These are phyloP conservation scores for Starmerella khaoyaiensis DNA, from an alignment of 805 yeast species.

Conservation along the genomic window DNA sequence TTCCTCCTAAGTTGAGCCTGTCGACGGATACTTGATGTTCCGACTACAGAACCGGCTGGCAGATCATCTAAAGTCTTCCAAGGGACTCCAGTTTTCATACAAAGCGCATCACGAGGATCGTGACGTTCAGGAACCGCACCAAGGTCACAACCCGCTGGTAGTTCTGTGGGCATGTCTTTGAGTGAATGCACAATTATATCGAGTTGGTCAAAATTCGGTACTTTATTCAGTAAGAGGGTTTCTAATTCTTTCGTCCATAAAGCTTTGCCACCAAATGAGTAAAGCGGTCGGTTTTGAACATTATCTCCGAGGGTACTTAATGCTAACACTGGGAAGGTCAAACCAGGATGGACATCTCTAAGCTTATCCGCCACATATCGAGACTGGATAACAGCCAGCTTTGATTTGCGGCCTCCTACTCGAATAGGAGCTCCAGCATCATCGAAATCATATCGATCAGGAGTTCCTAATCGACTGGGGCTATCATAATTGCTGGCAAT, in stretches of 20 bases:
- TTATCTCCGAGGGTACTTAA: constrained; percentile 84
- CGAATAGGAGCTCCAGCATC: constrained; percentile 20
- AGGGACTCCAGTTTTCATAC: constrained; percentile 54
- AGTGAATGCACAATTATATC: constrained; percentile 89
- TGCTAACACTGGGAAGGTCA: constrained; percentile 64
- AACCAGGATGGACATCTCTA: constrained; percentile 45
- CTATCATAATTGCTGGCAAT: too few relatives aligned
- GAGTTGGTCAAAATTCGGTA: constrained; percentile 53
- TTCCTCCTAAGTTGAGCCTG: constrained; percentile 76
- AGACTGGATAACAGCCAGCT: constrained; percentile 76
- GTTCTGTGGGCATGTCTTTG: constrained; percentile 78
- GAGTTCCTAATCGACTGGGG: constrained; percentile 20
- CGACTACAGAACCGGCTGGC: constrained; percentile 77
- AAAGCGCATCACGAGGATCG: constrained; percentile 87
- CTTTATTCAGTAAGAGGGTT: constrained; percentile 46
- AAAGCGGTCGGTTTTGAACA: constrained; percentile 69
- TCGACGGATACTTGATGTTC: constrained; percentile 88
- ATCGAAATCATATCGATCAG: constrained; percentile 23
- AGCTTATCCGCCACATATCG: constrained; percentile 56
- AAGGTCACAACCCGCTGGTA: constrained; percentile 80
- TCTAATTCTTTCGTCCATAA: constrained; percentile 95
- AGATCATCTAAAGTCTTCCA: constrained; percentile 57
- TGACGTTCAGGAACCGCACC: constrained; percentile 79
- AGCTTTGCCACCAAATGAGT: constrained; percentile 91
- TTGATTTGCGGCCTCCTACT: constrained; percentile 81